Evolutionary conservation across 2,329 filamentous ascomycete species (phyloP).

Genomic region (Thielaviopsis musarum): DNA sequence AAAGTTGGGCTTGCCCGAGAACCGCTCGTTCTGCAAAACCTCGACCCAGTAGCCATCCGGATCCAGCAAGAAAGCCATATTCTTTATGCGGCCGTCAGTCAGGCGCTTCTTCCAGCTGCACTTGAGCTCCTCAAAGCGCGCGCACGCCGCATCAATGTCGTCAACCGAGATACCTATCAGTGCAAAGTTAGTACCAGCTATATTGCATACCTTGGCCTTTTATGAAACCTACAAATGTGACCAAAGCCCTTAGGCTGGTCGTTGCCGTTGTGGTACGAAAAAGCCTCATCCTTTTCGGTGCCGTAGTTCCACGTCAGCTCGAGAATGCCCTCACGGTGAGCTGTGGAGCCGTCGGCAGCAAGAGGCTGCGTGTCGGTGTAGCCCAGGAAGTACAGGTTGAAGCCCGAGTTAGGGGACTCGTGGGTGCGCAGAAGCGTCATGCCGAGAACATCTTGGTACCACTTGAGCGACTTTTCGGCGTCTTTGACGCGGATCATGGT

Average conservation of each 20-base stretch:
- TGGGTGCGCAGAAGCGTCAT: conserved; percentile 65
- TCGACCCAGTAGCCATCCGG: conserved; percentile 78
- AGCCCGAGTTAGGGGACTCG: conserved; percentile 54
- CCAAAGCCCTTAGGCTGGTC: conserved; percentile 83
- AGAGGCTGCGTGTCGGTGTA: conserved; percentile 46
- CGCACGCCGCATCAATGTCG: conserved; percentile 72
- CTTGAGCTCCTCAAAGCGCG: conserved; percentile 64
- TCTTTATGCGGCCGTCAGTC: conserved; percentile 84
- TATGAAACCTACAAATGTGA: conserved; percentile 55
- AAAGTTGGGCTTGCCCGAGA: conserved; percentile 37
- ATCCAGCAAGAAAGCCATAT: conserved; percentile 80
- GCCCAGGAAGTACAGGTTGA: conserved; percentile 86
- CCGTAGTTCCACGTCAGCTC: conserved; percentile 78
- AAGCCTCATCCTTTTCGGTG: conserved; percentile 69
- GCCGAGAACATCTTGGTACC: conserved; percentile 74
- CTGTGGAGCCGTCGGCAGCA: conserved; percentile 35
- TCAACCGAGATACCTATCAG: conserved; percentile 58
- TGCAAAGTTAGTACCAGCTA: conserved; percentile 13
- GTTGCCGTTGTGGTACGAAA: conserved; percentile 88
- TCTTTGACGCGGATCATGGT: conserved; percentile 93
- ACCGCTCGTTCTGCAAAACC: conserved; percentile 60
- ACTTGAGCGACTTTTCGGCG: conserved; percentile 53
- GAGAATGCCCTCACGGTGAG: conserved; percentile 63
- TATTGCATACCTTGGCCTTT: not conserved
- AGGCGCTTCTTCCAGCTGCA: conserved; percentile 91